Conservation (phyloP, 495 filamentous ascomycete species). For the Xylaria grammica region DNA sequence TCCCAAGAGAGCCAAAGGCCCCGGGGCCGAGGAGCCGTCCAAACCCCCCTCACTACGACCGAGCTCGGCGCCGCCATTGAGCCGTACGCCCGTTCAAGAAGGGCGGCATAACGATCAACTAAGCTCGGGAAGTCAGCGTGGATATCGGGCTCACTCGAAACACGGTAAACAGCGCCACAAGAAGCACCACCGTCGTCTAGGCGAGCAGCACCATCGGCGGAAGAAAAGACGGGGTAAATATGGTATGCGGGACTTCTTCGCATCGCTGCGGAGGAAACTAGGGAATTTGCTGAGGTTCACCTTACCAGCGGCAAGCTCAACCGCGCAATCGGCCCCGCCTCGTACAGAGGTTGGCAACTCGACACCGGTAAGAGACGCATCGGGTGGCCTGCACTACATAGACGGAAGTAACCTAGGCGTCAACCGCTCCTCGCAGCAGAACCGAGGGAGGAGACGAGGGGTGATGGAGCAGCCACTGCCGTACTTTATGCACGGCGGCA, state of each 20-base stretch:
- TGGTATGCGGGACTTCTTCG: conserved; percentile 14
- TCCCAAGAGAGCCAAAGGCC: not conserved
- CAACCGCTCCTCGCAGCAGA: not conserved
- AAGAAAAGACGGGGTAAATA: conserved; percentile 4
- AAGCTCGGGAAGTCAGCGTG: not conserved
- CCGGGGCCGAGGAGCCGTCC: not conserved
- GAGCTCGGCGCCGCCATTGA: conserved; percentile 1
- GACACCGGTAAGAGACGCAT: not conserved
- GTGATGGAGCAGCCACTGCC: not conserved
- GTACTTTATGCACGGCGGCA: conserved; percentile 21
- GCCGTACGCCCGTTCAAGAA: not conserved
- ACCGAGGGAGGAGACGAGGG: not conserved
- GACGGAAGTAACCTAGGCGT: not conserved
- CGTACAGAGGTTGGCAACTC: not conserved
- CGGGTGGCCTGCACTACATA: not conserved
- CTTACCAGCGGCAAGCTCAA: not conserved
- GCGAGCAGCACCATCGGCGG: conserved; percentile 5
- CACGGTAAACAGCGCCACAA: conserved; percentile 14
- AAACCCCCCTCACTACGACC: not conserved
- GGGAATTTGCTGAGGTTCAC: conserved; percentile 13
- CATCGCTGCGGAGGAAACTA: conserved; percentile 12
- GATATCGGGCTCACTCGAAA: not conserved
- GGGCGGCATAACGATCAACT: not conserved
- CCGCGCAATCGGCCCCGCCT: not conserved
- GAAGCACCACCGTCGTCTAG: conserved; percentile 13